phyloP scores from a whole-genome alignment of 2,329 filamentous ascomycete genomes.

The Zelopaecilomyces penicillatus region DNA sequence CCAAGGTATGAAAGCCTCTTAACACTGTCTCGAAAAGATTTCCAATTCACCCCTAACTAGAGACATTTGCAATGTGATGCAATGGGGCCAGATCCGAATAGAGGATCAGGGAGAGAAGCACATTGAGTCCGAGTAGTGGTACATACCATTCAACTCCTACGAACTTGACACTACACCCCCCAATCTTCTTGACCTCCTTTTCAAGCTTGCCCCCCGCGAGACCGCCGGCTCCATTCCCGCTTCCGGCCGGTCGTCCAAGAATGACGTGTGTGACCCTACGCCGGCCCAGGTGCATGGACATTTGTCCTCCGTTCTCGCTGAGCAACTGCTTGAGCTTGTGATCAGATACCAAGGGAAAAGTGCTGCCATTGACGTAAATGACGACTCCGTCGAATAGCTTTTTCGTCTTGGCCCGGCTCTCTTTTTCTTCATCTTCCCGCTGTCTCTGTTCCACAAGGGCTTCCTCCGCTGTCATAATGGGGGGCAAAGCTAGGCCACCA shows the following conservation, averaged over 20 bases:
- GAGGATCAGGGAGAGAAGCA: slow-evolving; percentile 3
- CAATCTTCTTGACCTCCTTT: slow-evolving; percentile 61
- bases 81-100: background rate
- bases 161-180: slow-evolving; percentile 66
- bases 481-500: background rate
- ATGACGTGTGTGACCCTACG: slow-evolving; percentile 80
- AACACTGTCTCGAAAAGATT: background rate
- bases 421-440: slow-evolving; percentile 44
- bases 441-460: slow-evolving; percentile 19
- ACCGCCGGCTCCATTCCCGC: slow-evolving; percentile 52
- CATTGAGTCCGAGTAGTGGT: background rate
- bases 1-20: background rate
- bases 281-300: slow-evolving; percentile 63
- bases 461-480: slow-evolving; percentile 11
- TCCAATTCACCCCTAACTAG: background rate
- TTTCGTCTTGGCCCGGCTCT: slow-evolving; percentile 16
- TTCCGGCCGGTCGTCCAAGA: slow-evolving; percentile 51
- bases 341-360: slow-evolving; percentile 71
- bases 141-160: slow-evolving; percentile 72
- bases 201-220: slow-evolving; percentile 72
- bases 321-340: slow-evolving; percentile 77
- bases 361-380: slow-evolving; percentile 84
- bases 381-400: slow-evolving; percentile 62
- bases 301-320: slow-evolving; percentile 60
- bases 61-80: background rate